Evolutionary conservation across 139 green algal genomes (phyloP).

Genomic region (Eudorina sp.): DNA sequence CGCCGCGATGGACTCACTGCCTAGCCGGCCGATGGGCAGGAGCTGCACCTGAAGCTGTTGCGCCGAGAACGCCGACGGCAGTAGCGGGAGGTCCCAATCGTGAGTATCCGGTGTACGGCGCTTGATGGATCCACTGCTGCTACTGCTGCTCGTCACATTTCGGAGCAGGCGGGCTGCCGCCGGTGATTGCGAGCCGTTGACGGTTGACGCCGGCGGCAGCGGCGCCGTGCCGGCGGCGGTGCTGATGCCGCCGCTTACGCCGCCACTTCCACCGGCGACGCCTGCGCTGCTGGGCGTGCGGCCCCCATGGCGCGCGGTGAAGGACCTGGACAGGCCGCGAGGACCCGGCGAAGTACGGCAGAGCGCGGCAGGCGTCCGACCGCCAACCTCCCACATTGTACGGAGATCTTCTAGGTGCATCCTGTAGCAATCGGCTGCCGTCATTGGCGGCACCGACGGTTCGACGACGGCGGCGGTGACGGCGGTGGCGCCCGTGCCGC

Average conservation of each 20-base stretch:
- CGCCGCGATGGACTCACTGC: not conserved
- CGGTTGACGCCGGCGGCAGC: not conserved
- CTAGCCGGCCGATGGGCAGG: not conserved
- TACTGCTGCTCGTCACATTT: constrained; percentile 8
- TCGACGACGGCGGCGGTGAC: not conserved
- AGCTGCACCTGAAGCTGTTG: constrained; percentile 19
- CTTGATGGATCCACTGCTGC: constrained; percentile 25
- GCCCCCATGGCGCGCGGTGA: not conserved
- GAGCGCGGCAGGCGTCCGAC: not conserved
- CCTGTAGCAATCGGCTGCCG: constrained; percentile 30
- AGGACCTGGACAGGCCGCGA: constrained; percentile 6
- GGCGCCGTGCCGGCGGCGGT: not conserved
- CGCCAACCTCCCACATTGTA: constrained; percentile 1
- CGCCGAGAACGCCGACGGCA: not conserved
- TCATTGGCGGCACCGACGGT: not conserved
- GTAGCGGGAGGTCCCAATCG: constrained; percentile 36
- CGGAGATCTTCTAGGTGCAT: constrained; percentile 32
- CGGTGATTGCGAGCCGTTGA: not conserved
- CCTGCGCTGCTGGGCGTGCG: constrained; percentile 6
- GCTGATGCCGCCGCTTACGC: no score
- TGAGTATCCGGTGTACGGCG: constrained; percentile 42
- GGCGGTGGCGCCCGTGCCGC: no score
- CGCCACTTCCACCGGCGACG: not conserved
- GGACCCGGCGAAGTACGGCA: not conserved
- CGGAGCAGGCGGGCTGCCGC: not conserved